Percentiles rank a stretch among this genome's conserved stretches.
Evolutionary conservation across 108 stramenopile species (phyloP).

Genomic region (Cyclostephanos tholiformis): DNA sequence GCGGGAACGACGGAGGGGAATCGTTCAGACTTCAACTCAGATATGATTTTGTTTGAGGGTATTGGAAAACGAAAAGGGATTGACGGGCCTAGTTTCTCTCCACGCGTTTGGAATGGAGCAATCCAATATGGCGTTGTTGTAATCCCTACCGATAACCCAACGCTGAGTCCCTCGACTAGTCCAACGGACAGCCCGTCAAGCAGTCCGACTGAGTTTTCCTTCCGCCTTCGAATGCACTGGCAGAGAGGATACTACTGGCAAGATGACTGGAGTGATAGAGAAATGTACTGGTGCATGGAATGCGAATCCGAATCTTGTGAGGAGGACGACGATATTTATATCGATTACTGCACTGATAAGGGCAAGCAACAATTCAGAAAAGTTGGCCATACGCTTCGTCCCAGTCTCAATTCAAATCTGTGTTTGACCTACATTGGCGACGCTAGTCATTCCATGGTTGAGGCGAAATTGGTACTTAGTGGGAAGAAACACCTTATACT

Average conservation of each 20-base stretch:
- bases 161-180: neutral
- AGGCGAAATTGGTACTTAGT: slow-evolving; percentile 4
- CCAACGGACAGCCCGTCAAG: neutral
- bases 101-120: slow-evolving; percentile 22
- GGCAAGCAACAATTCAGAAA: slow-evolving; percentile 7
- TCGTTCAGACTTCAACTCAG: slow-evolving; percentile 2
- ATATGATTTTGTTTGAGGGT: slow-evolving; percentile 13
- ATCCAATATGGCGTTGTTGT: slow-evolving; percentile 18
- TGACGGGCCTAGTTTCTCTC: slow-evolving; percentile 2
- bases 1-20: slow-evolving; percentile 4
- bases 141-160: slow-evolving; percentile 10
- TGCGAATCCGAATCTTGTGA: slow-evolving; percentile 13
- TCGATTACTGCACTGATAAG: slow-evolving; percentile 3
- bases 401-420: neutral
- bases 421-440: slow-evolving; percentile 9
- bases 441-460: neutral
- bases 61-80: slow-evolving; percentile 17
- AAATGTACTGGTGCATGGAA: slow-evolving; percentile 59
- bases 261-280: slow-evolving; percentile 41
- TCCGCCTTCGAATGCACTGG: slow-evolving; percentile 58
- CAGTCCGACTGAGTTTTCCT: slow-evolving; percentile 8
- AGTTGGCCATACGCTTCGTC: slow-evolving; percentile 7
- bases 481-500: neutral
- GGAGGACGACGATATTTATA: neutral
- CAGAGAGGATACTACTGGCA: slow-evolving; percentile 60